phyloP scores from a whole-genome alignment of 1,284 basidiomycete species.

The Flammula alnicola region DNA sequence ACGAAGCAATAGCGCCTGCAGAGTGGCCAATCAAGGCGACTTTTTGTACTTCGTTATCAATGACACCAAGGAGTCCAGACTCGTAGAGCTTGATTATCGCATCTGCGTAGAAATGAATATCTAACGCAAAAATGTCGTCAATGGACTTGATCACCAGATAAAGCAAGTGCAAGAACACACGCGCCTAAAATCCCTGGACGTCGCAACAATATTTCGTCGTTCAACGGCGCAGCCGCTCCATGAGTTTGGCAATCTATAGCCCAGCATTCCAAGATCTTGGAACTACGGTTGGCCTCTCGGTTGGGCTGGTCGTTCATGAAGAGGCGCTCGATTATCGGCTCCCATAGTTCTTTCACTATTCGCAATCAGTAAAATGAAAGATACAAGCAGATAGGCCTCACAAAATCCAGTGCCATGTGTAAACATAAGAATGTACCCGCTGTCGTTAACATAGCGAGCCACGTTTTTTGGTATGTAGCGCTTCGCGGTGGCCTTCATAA shows the following conservation, averaged over 20 bases:
- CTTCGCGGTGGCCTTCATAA: neutral
- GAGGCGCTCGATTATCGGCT: slow-evolving; percentile 5
- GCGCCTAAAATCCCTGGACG: neutral
- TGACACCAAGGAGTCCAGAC: neutral
- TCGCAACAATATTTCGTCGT: neutral
- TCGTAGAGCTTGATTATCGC: neutral
- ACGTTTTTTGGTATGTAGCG: neutral
- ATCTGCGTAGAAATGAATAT: neutral
- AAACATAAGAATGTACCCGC: neutral
- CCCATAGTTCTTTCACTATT: slow-evolving; percentile 4
- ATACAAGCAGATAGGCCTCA: neutral
- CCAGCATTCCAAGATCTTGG: slow-evolving; percentile 1
- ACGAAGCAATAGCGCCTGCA: slow-evolving; percentile 2
- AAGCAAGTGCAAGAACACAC: neutral
- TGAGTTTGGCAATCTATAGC: slow-evolving; percentile 6
- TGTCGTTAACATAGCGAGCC: neutral
- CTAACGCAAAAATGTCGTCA: too few relatives aligned
- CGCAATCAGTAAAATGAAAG: neutral
- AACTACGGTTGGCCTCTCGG: neutral
- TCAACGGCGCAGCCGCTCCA: neutral
- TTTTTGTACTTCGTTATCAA: neutral
- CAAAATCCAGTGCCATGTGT: neutral
- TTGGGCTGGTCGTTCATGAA: neutral
- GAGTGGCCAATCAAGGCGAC: slow-evolving; percentile 5
- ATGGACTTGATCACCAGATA: neutral